Percentiles rank a stretch among this genome's conserved stretches.
phyloP scores from a whole-genome alignment of 2,329 filamentous ascomycete species.

The Talaromyces sp. region DNA sequence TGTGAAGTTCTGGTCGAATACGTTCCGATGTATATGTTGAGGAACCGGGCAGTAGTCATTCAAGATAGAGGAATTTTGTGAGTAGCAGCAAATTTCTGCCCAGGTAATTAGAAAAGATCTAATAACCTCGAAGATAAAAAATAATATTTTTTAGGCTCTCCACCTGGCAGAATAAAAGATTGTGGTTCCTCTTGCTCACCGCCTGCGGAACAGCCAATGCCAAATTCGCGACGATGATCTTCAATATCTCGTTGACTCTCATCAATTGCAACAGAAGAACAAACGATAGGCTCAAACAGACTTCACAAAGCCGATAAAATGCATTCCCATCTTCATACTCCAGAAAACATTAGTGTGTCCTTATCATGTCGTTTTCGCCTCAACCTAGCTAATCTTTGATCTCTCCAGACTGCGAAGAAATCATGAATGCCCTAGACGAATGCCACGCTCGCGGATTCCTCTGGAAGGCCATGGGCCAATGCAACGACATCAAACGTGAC shows the following conservation, averaged over 20 bases:
- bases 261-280: neutral
- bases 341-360: constrained; percentile 75
- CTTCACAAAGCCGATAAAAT: constrained; percentile 50
- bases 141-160: constrained; percentile 15
- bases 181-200: constrained; percentile 14
- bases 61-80: neutral
- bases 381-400: neutral
- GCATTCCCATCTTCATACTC: constrained; percentile 97
- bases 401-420: constrained; percentile 82
- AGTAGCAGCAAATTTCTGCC: neutral
- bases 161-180: constrained; percentile 18
- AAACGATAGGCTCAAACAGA: neutral
- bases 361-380: neutral
- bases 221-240: neutral
- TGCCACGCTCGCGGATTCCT: constrained; percentile 91
- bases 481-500: constrained; percentile 78
- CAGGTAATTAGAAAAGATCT: neutral
- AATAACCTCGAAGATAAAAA: neutral
- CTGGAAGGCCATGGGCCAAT: constrained; percentile 85
- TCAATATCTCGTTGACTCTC: neutral
- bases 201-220: constrained; percentile 12
- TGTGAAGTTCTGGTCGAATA: neutral
- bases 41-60: neutral
- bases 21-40: neutral
- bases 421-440: constrained; percentile 91